Conservation (phyloP, 768 basidiomycete species). For the Mycena kentingensis region DNA sequence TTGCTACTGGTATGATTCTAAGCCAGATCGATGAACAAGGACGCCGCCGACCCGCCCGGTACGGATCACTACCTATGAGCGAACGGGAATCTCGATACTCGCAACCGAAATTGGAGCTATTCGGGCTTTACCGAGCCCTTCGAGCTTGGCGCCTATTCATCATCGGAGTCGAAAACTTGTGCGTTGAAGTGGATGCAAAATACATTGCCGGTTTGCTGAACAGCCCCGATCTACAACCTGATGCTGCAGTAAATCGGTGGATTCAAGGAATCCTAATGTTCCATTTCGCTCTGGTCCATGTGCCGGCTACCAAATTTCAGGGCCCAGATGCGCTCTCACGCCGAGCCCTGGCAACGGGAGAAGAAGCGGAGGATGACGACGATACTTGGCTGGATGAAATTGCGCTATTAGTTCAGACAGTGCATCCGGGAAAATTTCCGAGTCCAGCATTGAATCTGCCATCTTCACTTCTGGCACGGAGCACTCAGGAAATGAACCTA, state of each 20-base stretch:
- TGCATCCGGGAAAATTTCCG: not conserved
- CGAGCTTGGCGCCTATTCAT: slow-evolving; percentile 13
- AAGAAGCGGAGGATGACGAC: slow-evolving; percentile 29
- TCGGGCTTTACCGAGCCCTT: slow-evolving; percentile 34
- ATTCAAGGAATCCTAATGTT: slow-evolving; percentile 41
- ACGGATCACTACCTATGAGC: slow-evolving; percentile 37
- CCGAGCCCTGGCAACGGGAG: slow-evolving; percentile 17
- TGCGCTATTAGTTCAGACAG: not conserved
- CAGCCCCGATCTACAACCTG: too few relatives aligned
- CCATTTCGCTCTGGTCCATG: slow-evolving; percentile 38
- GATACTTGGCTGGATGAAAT: slow-evolving; percentile 9
- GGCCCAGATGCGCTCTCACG: slow-evolving; percentile 44
- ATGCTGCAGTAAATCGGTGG: slow-evolving; percentile 44
- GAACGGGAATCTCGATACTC: slow-evolving; percentile 36
- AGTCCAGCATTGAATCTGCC: not conserved
- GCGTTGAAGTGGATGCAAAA: slow-evolving; percentile 41
- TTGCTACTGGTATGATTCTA: slow-evolving; percentile 34
- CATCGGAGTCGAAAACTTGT: slow-evolving; percentile 30
- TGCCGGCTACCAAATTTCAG: slow-evolving; percentile 34
- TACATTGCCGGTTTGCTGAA: slow-evolving; percentile 47
- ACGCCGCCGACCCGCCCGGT: slow-evolving; percentile 28
- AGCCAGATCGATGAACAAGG: slow-evolving; percentile 32
- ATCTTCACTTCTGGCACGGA: not conserved
- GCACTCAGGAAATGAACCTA: not conserved
- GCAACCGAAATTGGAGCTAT: slow-evolving; percentile 43